phyloP scores from a whole-genome alignment of 352 stramenopile species.

The Lagenidium sp. region DNA sequence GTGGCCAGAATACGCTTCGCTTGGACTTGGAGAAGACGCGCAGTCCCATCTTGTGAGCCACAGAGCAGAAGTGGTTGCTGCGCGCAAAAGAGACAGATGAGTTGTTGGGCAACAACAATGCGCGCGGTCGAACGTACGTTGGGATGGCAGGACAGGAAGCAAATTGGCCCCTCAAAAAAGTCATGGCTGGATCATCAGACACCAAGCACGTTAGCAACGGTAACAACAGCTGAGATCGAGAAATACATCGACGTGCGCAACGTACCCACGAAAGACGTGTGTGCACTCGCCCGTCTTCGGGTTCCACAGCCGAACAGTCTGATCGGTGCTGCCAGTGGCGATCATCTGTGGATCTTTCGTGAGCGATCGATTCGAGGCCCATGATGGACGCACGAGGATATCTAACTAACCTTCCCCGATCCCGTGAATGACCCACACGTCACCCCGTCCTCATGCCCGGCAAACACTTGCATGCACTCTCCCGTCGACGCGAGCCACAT shows the following conservation, averaged over 20 bases:
- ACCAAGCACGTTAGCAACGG: not conserved
- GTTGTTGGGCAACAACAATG: not conserved
- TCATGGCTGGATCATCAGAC: constrained; percentile 36
- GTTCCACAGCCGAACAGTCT: constrained; percentile 94
- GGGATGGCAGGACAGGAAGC: constrained; percentile 86
- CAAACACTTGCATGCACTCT: constrained; percentile 97
- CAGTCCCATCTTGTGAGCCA: constrained; percentile 91
- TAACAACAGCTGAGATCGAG: not conserved
- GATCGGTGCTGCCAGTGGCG: constrained; percentile 89
- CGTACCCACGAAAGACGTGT: constrained; percentile 80
- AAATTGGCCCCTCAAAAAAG: constrained; percentile 87
- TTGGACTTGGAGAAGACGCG: constrained; percentile 89
- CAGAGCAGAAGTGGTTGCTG: constrained; percentile 90
- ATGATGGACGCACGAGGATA: not conserved
- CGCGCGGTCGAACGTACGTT: constrained; percentile 28
- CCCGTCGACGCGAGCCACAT: constrained; percentile 93
- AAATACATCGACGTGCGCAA: not conserved
- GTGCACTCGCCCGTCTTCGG: constrained; percentile 92
- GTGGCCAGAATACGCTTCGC: constrained; percentile 92
- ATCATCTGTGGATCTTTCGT: constrained; percentile 72
- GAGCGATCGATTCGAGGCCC: not conserved
- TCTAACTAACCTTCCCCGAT: constrained; percentile 83
- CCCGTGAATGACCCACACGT: constrained; percentile 92
- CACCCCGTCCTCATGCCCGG: constrained; percentile 93
- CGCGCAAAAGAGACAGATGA: not conserved